A percentile compares a stretch with the other conserved stretches of the same genome.
Evolutionary conservation across 2,329 filamentous ascomycete species (phyloP).

Genomic region (Fusarium penzigii): DNA sequence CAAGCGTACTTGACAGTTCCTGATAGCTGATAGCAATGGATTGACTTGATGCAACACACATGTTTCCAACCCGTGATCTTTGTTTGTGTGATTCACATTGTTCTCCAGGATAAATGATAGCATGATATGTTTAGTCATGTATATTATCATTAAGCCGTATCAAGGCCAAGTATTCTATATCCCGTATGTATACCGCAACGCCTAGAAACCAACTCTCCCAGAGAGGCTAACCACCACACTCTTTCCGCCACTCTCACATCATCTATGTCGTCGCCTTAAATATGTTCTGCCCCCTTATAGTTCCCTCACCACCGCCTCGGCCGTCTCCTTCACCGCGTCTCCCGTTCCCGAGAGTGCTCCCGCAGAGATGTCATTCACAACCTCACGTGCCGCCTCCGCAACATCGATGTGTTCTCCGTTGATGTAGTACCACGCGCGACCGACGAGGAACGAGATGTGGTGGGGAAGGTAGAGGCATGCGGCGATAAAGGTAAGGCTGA

Average conservation of each 20-base stretch:
- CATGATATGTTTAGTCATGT: too few relatives aligned
- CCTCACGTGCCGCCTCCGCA: conserved; percentile 35
- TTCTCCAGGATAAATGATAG: too few relatives aligned
- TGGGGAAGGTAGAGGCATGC: conserved; percentile 91
- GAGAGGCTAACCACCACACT: neutral
- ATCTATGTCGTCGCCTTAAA: neutral
- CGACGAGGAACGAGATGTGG: conserved; percentile 79
- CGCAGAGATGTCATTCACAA: conserved; percentile 34
- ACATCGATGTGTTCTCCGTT: conserved; percentile 71
- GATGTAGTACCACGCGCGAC: conserved; percentile 93
- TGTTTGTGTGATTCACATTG: neutral
- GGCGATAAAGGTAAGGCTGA: conserved; percentile 83
- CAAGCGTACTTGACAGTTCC: conserved; percentile 25
- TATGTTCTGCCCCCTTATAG: conserved; percentile 27
- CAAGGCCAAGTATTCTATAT: conserved; percentile 15
- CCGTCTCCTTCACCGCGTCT: conserved; percentile 26
- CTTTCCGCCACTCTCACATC: neutral
- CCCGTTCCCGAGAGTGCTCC: conserved; percentile 31
- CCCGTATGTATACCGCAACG: conserved; percentile 20
- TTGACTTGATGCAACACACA: neutral
- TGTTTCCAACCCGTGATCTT: neutral
- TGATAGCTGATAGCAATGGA: conserved; percentile 20
- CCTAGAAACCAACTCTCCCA: conserved; percentile 3
- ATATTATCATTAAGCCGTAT: conserved; percentile 27
- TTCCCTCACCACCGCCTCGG: conserved; percentile 35